phyloP scores from a whole-genome alignment of 2,329 filamentous ascomycete species.

The Paecilomyces formosus region DNA sequence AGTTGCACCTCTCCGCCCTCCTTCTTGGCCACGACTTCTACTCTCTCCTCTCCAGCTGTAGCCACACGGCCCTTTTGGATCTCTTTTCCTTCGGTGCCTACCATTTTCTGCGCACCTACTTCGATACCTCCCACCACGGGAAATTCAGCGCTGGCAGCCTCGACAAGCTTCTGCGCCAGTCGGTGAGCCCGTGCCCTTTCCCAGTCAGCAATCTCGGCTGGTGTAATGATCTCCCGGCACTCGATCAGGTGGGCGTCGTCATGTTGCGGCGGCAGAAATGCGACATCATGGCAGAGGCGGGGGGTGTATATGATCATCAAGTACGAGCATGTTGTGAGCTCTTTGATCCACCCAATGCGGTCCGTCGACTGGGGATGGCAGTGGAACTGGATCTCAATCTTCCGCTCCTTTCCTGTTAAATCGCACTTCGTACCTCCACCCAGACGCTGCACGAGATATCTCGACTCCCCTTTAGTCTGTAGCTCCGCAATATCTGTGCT shows the following conservation, averaged over 20 bases:
- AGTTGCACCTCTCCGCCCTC: constrained; percentile 56
- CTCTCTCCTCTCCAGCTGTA: constrained; percentile 41
- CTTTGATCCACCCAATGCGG: constrained; percentile 86
- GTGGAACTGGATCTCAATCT: constrained; percentile 71
- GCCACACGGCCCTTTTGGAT: constrained; percentile 53
- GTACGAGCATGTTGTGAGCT: constrained; percentile 83
- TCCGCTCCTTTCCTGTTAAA: constrained; percentile 71
- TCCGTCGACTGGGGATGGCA: constrained; percentile 71
- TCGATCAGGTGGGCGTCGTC: constrained; percentile 68
- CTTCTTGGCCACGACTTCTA: constrained; percentile 45
- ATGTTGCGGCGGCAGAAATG: constrained; percentile 74
- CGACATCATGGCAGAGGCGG: constrained; percentile 76
- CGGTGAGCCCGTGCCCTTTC: constrained; percentile 29
- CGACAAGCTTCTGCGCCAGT: constrained; percentile 22
- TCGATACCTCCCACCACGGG: constrained; percentile 50
- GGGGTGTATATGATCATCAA: constrained; percentile 90
- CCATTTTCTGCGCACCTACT: constrained; percentile 50
- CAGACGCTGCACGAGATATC: constrained; percentile 78
- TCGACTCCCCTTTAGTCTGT: constrained; percentile 73
- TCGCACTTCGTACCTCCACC: constrained; percentile 77
- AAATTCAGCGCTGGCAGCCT: constrained; percentile 23
- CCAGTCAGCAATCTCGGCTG: constrained; percentile 47
- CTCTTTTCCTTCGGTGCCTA: constrained; percentile 48
- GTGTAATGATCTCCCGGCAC: constrained; percentile 63
- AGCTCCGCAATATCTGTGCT: constrained; percentile 52